Base-by-base conservation (phyloP, 2,329 filamentous ascomycete genomes). In the Pestalotiopsis sp. region DNA sequence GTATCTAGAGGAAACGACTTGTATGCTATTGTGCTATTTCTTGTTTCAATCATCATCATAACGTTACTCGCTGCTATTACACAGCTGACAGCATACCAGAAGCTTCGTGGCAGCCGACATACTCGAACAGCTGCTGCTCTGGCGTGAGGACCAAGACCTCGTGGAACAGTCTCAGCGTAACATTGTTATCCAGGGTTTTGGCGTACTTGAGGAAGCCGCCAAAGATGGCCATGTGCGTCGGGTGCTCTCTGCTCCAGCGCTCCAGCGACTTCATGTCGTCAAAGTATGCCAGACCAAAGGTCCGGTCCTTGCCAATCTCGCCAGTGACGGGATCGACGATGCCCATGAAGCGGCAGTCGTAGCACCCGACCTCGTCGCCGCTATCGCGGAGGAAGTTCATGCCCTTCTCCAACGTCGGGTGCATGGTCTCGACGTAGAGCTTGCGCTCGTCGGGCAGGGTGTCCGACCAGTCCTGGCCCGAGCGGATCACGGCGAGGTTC, bases 381-480 rank as follows among this genome's bases (percentile, higher is more conserved):
- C 81, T 69, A 65, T 84, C 81, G 0, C 81, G 79, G 1, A 84
- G 75, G 68, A 83, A 85, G 20, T 79, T 73, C 83, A 85, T 84
- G 0, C 83, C 83, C 55, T 75, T 75, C 20, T 75, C 74, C 5
- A 85, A 74, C 1, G 82, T 79, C 0, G 82, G 83, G 66, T 84
- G 81, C 81, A 85, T 84, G 4, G 79, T 82, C 31, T 78, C 76
- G 11, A 84, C 75, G 70, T 84, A 85, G 2, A 84, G 71, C 59
- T 79, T 76, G 1, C 81, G 77, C 74, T 85, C 82, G 36, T 79
- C 76, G 1, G 80, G 79, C 4, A 73, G 68, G 2, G 82, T 82
- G 27, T 73, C 76, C 0, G 77, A 79, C 82, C 82, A 85, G 68
- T 84, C 82, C 69, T 85, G 83, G 0, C 82, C 82, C 0, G 82